Evolutionary conservation across 805 yeast genomes (phyloP), one percentile per base, ranked within the genome.

Genomic region (Candida xyloterini): DNA sequence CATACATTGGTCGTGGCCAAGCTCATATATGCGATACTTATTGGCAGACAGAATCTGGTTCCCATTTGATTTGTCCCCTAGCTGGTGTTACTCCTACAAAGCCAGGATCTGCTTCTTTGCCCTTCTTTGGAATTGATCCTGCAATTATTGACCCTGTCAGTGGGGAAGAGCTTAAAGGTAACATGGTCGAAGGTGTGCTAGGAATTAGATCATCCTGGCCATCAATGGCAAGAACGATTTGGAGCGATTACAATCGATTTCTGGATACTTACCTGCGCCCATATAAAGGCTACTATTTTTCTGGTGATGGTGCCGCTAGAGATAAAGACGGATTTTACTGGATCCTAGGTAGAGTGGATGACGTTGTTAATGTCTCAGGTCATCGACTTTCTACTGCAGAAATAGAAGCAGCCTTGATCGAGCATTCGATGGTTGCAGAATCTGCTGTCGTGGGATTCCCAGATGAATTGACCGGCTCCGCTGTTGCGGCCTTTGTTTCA

Each of bases 241-340:
- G 86, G 84, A 75, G 74, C 47, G 84, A 85, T 66, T 84, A 84
- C 64, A 71, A 72, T 50, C 73, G 88, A 60, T 85, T 70, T 65
- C 65, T 81, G 67, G 95, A 85, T 54, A 85, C 93, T n/a, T 85
- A 85, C 65, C 66, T 84, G 60, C 80, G 77, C 43, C 91, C 93
- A 38, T 85, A 84, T 66, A 84, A 85, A 35, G 89, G 89, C 34
- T 78, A 75, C 60, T 85, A 84, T 68, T 85, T 85, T 69, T 81
- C 93, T 1, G 95, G 95, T 55, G 95, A 85, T 65, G 95, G 95
- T 65, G 93, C 91, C 20, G 91, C 89, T 14, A 75, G 90, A 59
- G 95, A 85, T 60, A 70, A 75, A 51, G 91, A 84, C 59, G 95
- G 95, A 5, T 85, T 76, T 68, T 81, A 78, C 67, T 85, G 93